Evolutionary conservation across 805 yeast genomes (phyloP), one percentile per base, ranked within the genome.

Genomic region (Starmera dryadoides): DNA sequence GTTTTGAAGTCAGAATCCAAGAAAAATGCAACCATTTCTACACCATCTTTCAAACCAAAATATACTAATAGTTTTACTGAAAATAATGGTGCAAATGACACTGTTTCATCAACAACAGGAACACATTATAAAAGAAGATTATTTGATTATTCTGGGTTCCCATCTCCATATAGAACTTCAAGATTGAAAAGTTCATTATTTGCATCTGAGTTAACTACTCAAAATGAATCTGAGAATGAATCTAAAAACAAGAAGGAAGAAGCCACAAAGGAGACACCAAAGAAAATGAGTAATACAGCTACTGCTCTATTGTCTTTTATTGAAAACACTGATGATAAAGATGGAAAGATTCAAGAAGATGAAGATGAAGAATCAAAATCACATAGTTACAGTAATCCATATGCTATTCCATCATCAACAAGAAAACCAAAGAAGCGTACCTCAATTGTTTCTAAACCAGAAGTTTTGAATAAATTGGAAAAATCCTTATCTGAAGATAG

Each of bases 301-400:
- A 59, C 71, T 37, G 69, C 78, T 2, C 55, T 74, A 35, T 51
- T 73, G 33, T 69, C 77, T 4, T 55, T 71, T 33, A 48, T 71
- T n/a, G 68, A 64, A 26, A 51, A 49, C n/a, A 48, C 50, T 7
- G 53, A 49, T 9, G 45, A 45, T 10, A 42, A 42, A 12, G 36
- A 36, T 25, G 28, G 12, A 25, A 22, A 41, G 14, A 43, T 53
- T 25, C 12, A 9, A n/a, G 42, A 21, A 26, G 17, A 25, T 33
- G 7, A 39, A 35, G 16, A 35, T 34, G 26, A 29, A 30, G 18
- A 23, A 39, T 30, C 33, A 44, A 28, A 42, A 35, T 34, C 33
- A 39, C 22, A 35, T 41, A 11, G 46, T 33, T 53, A 53, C 35
- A 45, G 69, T 12, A 71, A 71, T 44, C 77, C 77, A 9, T 71